Evolutionary conservation across 345 rosid species (phyloP).

Genomic region (Heritiera littoralis): DNA sequence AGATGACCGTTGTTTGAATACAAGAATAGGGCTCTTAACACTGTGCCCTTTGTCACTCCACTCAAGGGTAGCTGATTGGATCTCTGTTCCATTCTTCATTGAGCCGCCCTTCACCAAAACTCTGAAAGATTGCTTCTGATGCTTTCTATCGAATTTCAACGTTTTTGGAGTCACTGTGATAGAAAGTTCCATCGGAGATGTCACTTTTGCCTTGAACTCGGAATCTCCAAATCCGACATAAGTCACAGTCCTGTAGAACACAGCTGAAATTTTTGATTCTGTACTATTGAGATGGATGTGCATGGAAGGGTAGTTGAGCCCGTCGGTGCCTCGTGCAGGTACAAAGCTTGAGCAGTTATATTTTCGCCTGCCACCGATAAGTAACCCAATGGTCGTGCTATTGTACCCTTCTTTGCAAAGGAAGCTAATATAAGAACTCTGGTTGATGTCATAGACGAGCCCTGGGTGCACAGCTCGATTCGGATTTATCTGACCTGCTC

Average conservation of each 20-base stretch:
- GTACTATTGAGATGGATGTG: constrained; percentile 43
- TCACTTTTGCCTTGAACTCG: constrained; percentile 52
- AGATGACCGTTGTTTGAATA: background rate
- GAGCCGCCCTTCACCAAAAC: background rate
- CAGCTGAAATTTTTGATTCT: constrained; percentile 35
- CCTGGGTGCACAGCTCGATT: constrained; percentile 65
- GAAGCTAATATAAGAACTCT: constrained; percentile 54
- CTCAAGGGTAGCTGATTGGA: background rate
- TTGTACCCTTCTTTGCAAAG: constrained; percentile 82
- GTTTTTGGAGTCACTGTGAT: constrained; percentile 50
- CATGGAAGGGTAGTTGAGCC: constrained; percentile 88
- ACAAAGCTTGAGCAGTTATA: constrained; percentile 47
- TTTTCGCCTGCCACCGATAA: constrained; percentile 45
- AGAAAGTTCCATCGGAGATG: constrained; percentile 46
- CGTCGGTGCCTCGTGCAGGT: constrained; percentile 63
- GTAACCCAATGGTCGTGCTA: constrained; percentile 51
- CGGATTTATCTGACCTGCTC: constrained; percentile 88
- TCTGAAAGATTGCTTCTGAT: constrained; percentile 39
- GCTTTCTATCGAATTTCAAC: constrained; percentile 37
- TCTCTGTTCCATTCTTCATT: background rate
- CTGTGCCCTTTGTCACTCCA: background rate
- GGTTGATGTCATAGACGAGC: constrained; percentile 59
- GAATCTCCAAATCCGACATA: constrained; percentile 50
- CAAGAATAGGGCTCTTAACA: constrained; percentile 9
- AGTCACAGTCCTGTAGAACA: constrained; percentile 65